Evolutionary conservation across 257 asterid genomes (phyloP).

Genomic region (Solanum chmielewskii): DNA sequence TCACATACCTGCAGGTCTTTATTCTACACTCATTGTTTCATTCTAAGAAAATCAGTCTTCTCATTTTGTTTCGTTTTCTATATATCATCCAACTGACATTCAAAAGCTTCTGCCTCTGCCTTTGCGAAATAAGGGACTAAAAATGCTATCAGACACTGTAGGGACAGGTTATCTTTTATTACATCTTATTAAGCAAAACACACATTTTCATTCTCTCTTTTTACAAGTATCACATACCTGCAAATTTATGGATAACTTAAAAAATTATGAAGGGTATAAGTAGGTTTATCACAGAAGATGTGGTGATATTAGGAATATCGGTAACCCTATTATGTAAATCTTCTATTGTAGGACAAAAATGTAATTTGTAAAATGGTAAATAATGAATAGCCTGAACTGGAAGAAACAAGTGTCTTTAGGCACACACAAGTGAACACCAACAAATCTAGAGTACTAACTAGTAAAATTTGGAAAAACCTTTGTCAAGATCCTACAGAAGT

Average conservation of each 20-base stretch:
- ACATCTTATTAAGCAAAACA: not conserved
- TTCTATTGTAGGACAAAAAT: not conserved
- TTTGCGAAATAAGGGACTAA: not conserved
- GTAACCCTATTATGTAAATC: not conserved
- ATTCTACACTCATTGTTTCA: not conserved
- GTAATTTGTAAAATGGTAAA: not conserved
- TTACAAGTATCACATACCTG: not conserved
- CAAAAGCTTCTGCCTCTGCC: not conserved
- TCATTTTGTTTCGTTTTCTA: not conserved
- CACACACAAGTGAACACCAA: not conserved
- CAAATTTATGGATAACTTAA: not conserved
- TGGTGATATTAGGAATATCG: not conserved
- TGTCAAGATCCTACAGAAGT: not conserved
- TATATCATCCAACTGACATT: not conserved
- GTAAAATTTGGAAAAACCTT: not conserved
- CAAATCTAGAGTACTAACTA: not conserved
- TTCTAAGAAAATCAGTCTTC: not conserved
- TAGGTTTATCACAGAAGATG: not conserved
- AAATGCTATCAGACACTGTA: not conserved
- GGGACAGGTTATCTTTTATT: not conserved
- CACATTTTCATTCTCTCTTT: not conserved
- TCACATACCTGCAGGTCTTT: not conserved
- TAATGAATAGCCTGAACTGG: not conserved
- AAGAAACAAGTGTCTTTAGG: not conserved
- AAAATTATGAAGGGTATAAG: not conserved